Conservation (phyloP, 2,329 filamentous ascomycete species). For the Scortechinia acanthostroma region DNA sequence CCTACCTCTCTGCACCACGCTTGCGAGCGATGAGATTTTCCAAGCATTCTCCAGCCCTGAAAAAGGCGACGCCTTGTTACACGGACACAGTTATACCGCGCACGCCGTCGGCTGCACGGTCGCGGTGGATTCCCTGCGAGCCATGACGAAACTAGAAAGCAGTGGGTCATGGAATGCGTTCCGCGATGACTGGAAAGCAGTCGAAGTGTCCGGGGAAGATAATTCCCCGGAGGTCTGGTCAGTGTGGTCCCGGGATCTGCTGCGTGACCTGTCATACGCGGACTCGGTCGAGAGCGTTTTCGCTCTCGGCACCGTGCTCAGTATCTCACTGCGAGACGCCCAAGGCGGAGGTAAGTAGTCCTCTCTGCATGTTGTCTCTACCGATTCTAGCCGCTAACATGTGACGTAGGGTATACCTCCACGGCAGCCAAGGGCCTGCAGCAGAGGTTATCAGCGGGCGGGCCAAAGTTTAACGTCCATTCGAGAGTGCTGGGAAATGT, state of each 20-base stretch:
- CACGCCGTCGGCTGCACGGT: slow-evolving; percentile 63
- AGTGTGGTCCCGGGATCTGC: not conserved
- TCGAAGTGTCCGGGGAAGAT: not conserved
- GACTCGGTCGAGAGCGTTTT: slow-evolving; percentile 1
- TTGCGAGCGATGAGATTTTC: slow-evolving; percentile 55
- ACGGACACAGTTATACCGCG: slow-evolving; percentile 65
- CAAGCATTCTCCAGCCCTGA: slow-evolving; percentile 49
- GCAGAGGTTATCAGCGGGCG: slow-evolving; percentile 8
- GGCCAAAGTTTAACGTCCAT: slow-evolving; percentile 15
- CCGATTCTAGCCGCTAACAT: slow-evolving; percentile 9
- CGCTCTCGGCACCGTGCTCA: not conserved
- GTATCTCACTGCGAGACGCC: not conserved
- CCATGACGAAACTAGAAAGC: slow-evolving; percentile 36
- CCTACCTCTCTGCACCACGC: slow-evolving; percentile 53
- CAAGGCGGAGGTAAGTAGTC: not conserved
- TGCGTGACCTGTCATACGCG: not conserved
- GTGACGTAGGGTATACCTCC: slow-evolving; percentile 4
- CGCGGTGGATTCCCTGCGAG: slow-evolving; percentile 41
- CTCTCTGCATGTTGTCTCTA: not conserved
- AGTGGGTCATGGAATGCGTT: slow-evolving; percentile 34
- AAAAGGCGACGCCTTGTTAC: slow-evolving; percentile 57
- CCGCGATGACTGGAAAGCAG: slow-evolving; percentile 30
- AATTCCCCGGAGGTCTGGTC: not conserved
- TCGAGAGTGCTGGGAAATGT: slow-evolving; percentile 22
- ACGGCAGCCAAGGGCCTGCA: slow-evolving; percentile 11